Conservation (phyloP, 805 yeast species). For the Pichia membranifaciens region DNA sequence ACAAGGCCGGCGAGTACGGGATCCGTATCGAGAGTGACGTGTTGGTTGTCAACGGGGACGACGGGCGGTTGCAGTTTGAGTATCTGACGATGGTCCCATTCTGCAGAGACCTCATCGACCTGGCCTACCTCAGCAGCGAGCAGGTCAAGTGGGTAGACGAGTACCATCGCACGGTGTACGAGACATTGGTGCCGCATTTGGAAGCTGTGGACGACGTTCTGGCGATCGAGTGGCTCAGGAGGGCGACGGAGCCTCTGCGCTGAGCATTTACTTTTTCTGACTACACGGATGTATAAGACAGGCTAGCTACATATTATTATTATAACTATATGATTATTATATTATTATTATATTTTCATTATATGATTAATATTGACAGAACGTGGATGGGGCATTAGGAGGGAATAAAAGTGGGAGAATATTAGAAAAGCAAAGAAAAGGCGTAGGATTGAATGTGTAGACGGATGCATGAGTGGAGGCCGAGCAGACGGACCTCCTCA, state of each 20-base stretch:
- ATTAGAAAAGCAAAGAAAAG: no score
- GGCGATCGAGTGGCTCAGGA: constrained; percentile 64
- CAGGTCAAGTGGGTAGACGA: constrained; percentile 66
- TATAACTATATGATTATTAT: no score
- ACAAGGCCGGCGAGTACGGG: constrained; percentile 86
- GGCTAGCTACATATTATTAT: no score
- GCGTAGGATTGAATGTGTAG: neutral
- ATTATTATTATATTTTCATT: no score
- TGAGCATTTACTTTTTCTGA: no score
- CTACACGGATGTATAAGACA: no score
- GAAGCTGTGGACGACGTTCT: constrained; percentile 50
- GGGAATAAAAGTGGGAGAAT: no score
- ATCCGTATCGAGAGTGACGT: constrained; percentile 85
- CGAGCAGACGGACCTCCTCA: no score
- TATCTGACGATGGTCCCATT: constrained; percentile 84
- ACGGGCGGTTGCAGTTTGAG: constrained; percentile 53
- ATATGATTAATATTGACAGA: no score
- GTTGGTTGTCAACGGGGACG: constrained; percentile 43
- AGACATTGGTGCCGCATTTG: constrained; percentile 43
- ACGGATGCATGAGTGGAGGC: neutral
- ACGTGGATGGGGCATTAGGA: no score
- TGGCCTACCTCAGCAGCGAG: constrained; percentile 43
- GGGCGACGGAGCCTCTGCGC: constrained; percentile 43
- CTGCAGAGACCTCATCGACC: constrained; percentile 69
- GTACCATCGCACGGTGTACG: constrained; percentile 57